Evolutionary conservation across 169 alveolate species (phyloP), one percentile per base, ranked within the genome.

Genomic region (Plasmodium gonderi): DNA sequence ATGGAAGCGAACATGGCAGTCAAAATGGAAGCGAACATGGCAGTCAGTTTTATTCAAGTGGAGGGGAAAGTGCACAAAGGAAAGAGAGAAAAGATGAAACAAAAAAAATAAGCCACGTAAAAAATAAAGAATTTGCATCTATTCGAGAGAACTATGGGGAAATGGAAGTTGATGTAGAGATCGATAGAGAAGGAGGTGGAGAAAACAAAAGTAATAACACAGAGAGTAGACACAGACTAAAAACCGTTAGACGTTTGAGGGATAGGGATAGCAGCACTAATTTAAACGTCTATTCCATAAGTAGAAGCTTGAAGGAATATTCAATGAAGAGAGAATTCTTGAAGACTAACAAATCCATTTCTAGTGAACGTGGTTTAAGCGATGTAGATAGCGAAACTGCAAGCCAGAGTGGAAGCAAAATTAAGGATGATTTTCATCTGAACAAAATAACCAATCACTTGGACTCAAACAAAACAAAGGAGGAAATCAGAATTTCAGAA

Each of bases 271-370:
- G n/a, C 36, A 83, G 60, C 45, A 12, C 67, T 51, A 83, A 69
- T 17, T 69, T 14, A 2, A 54, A 42, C 26, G 45, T 11, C 6
- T 42, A 75, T 60, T 38, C 87, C 65, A 75, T 54, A 78, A 67
- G 72, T n/a, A 76, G 36, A 33, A 85, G 79, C 47, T 75, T 85
- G 33, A 26, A 82, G 76, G 75, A 69, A 6, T 69, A 82, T 69
- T 68, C 91, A 67, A 68, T 44, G 54, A 82, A 82, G 76, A 31
- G 26, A 40, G 69, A 42, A 69, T 23, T 60, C 64, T 47, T 75
- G 45, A 60, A 75, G 67, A 14, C 1, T 42, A 69, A 81, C 36
- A 80, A 47, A 38, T n/a, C 79, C 20, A 36, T 60, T 8, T 60
- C 72, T 29, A 60, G 14, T 60, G 72, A 2, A 7, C 40, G 33